Percentiles rank a stretch among this genome's conserved stretches.
phyloP scores from a whole-genome alignment of 306 rosid species.

The Pyrus pyrifolia region DNA sequence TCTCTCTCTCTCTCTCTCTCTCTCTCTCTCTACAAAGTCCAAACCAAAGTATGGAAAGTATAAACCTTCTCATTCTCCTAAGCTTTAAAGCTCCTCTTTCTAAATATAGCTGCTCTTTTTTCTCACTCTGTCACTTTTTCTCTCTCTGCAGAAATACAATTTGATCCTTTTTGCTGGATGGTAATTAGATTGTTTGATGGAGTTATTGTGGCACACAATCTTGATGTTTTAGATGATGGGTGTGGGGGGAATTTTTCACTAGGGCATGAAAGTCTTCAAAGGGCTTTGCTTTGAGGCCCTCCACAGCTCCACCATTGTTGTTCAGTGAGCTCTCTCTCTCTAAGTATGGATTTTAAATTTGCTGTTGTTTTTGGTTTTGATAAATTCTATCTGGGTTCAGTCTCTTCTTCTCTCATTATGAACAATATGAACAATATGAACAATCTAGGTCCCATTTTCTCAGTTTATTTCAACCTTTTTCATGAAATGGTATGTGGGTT shows the following conservation, averaged over 20 bases:
- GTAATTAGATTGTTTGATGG: conserved; percentile 18
- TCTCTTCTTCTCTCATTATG: conserved; percentile 14
- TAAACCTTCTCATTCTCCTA: background rate
- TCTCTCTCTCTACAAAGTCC: background rate
- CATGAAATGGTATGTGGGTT: conserved; percentile 16
- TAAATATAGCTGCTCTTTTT: conserved; percentile 8
- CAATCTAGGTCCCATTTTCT: conserved; percentile 21
- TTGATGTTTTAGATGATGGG: conserved; percentile 37
- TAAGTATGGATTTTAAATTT: background rate
- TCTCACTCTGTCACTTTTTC: conserved; percentile 8
- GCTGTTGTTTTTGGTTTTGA: conserved; percentile 2
- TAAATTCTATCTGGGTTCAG: conserved; percentile 17
- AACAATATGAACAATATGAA: conserved; percentile 5
- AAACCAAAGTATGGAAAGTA: background rate
- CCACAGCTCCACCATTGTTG: conserved; percentile 59
- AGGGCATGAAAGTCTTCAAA: conserved; percentile 74
- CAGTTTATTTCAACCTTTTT: conserved; percentile 13
- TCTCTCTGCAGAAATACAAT: background rate
- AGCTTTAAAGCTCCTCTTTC: background rate
- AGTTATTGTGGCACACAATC: conserved; percentile 28
- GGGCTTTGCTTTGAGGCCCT: conserved; percentile 33
- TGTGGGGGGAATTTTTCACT: conserved; percentile 31
- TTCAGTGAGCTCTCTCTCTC: conserved; percentile 49
- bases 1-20: no score
- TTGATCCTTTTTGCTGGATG: conserved; percentile 18